A percentile compares a stretch with the other conserved stretches of the same genome.
Evolutionary conservation across 176 grass and related monocot species (phyloP).

Genomic region (Carex kokanica): DNA sequence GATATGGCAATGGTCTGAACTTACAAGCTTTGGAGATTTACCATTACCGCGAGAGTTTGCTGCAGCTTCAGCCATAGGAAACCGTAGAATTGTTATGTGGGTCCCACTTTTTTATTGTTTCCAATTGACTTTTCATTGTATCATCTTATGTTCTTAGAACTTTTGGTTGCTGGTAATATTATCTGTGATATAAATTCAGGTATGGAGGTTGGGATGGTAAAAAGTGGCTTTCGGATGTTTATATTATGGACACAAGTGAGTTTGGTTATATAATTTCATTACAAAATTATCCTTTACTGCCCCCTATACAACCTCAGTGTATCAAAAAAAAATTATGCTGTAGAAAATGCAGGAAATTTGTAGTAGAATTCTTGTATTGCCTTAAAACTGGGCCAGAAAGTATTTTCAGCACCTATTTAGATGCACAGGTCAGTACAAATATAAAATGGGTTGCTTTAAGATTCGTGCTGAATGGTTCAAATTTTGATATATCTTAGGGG

Average conservation of each 20-base stretch:
- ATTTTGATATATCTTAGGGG: no score
- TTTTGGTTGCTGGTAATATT: slow-evolving; percentile 2
- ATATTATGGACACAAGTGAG: slow-evolving; percentile 93
- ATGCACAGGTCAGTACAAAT: no score
- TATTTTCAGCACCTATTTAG: no score
- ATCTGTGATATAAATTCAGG: slow-evolving; percentile 35
- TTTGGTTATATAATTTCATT: slow-evolving; percentile 23
- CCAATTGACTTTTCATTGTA: background rate
- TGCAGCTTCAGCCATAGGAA: slow-evolving; percentile 83
- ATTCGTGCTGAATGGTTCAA: no score
- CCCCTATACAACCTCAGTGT: background rate
- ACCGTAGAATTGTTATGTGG: slow-evolving; percentile 88
- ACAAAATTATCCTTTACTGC: background rate
- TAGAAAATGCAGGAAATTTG: no score
- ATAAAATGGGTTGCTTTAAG: no score
- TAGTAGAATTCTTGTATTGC: no score
- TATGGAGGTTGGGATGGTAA: slow-evolving; percentile 97
- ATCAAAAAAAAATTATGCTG: background rate
- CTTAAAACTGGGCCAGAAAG: no score
- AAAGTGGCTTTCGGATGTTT: slow-evolving; percentile 96
- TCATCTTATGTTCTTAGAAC: background rate
- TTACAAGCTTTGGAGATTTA: slow-evolving; percentile 88
- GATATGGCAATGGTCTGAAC: slow-evolving; percentile 94
- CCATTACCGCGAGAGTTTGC: slow-evolving; percentile 86
- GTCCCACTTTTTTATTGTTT: slow-evolving; percentile 20